phyloP scores from a whole-genome alignment of 2,329 filamentous ascomycete species.

The Epicoccum sorghinum region DNA sequence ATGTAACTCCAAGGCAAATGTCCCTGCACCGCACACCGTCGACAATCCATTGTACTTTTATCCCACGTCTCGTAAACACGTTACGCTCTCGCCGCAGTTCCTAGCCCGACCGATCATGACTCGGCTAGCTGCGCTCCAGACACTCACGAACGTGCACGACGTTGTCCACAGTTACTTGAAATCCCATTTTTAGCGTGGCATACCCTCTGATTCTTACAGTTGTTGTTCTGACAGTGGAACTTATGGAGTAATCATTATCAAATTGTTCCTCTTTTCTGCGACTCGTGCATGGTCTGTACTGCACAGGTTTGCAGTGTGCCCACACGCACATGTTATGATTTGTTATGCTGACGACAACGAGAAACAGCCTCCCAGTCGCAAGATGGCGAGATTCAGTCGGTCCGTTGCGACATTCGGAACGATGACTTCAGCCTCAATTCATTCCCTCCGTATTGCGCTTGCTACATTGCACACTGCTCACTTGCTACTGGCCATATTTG shows the following conservation, averaged over 20 bases:
- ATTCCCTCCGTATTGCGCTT: not conserved
- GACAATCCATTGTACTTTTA: slow-evolving; percentile 14
- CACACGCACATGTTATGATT: slow-evolving; percentile 8
- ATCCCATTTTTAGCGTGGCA: slow-evolving; percentile 31
- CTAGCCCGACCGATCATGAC: slow-evolving; percentile 15
- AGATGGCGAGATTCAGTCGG: slow-evolving; percentile 11
- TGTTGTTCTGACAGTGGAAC: slow-evolving; percentile 18
- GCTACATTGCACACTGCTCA: too few species aligned
- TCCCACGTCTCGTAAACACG: slow-evolving; percentile 42
- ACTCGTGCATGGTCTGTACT: not conserved
- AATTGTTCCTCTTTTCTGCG: slow-evolving; percentile 5
- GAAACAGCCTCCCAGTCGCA: slow-evolving; percentile 3
- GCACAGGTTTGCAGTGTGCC: slow-evolving; percentile 5
- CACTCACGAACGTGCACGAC: slow-evolving; percentile 21
- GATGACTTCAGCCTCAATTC: not conserved
- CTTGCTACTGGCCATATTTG: too few species aligned
- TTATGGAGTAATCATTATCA: slow-evolving; percentile 19
- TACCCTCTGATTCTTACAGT: slow-evolving; percentile 19
- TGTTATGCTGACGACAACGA: slow-evolving; percentile 14
- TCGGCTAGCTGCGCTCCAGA: slow-evolving; percentile 13
- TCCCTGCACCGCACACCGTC: not conserved
- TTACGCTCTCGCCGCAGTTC: slow-evolving; percentile 26
- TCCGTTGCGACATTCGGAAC: slow-evolving; percentile 2
- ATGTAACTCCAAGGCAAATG: not conserved
- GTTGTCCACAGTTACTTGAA: slow-evolving; percentile 20